Evolutionary conservation across 2,329 filamentous ascomycete genomes (phyloP), one percentile per base, ranked within the genome.

Genomic region (Paramyrothecium roridum): DNA sequence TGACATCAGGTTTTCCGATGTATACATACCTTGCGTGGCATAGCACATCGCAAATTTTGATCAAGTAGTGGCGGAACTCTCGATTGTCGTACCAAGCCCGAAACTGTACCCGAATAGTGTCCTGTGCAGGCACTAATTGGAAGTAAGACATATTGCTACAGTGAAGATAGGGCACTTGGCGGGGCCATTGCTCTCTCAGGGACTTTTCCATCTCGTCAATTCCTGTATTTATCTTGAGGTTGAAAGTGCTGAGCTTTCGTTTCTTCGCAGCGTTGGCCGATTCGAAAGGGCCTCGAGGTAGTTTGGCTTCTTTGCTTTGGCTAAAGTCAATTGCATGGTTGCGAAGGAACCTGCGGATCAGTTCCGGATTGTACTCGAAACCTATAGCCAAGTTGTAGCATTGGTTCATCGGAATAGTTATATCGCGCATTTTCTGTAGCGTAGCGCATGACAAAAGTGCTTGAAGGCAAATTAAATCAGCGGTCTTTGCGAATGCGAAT

Each of bases 391-490:
- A 22, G 17, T 17, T 12, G 8, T 17, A 26, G 19, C 21, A 3
- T 7, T 23, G 22, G 11, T 20, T 12, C 13, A 20, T 23, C 17
- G 48, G 48, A 4, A 22, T 8, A 12, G 22, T 7, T 4, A 50
- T 33, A 10, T 26, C 12, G 8, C 23, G 3, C 21, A 50, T 26
- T 12, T 7, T 8, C 3, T 20, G 48, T 19, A 50, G 23, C 8
- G 23, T 16, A 3, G 23, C 54, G 26, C 45, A 43, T 20, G 33
- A 26, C 22, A 50, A 10, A 17, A 34, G 16, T 7, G 51, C 51
- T 76, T 67, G 6, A 78, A 63, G 17, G 82, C 71, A 0, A 54
- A 59, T 47, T 11, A 58, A 8, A 19, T 55, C 30, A 8, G 22
- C 48, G 3, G 30, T 33, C 21, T 50, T 17, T 23, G 48, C 11